These are phyloP conservation scores for Phyllosticta paracitricarpa DNA, from an alignment of 2,329 filamentous ascomycete species.

Conservation along the genomic window DNA sequence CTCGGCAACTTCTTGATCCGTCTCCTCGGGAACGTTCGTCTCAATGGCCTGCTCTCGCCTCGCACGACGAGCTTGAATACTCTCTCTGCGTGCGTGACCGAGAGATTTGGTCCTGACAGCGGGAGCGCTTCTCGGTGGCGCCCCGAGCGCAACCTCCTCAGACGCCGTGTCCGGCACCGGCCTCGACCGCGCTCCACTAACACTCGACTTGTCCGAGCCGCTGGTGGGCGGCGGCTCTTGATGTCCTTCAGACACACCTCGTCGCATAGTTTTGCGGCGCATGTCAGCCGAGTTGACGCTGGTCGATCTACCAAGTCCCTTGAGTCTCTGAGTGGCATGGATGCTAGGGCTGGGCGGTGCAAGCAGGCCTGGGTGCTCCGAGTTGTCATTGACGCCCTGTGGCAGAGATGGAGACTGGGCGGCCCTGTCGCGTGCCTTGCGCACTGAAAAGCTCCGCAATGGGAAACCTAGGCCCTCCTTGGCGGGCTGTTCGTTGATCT, in stretches of 20 bases:
- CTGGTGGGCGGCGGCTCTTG: constrained; percentile 57
- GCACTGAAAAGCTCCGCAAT: constrained; percentile 83
- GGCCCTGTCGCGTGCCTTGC: constrained; percentile 47
- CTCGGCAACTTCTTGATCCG: constrained; percentile 62
- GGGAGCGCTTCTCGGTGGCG: constrained; percentile 18
- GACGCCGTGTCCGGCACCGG: constrained; percentile 38
- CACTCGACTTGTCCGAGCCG: constrained; percentile 65
- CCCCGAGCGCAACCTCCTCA: constrained; percentile 34
- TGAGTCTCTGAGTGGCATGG: constrained; percentile 48
- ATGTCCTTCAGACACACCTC: constrained; percentile 30
- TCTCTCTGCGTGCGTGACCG: constrained; percentile 80
- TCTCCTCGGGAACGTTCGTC: constrained; percentile 81
- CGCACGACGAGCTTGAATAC: constrained; percentile 76
- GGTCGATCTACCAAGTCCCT: constrained; percentile 72
- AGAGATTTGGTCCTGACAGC: constrained; percentile 66
- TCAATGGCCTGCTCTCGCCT: constrained; percentile 63
- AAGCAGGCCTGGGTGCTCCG: constrained; percentile 60
- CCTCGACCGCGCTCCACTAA: constrained; percentile 37
- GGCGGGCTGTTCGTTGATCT: constrained; percentile 69
- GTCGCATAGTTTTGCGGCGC: constrained; percentile 52
- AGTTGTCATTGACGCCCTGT: constrained; percentile 47
- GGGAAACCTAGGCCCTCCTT: constrained; percentile 40
- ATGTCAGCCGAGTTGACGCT: constrained; percentile 87
- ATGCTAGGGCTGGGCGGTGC: constrained; percentile 57
- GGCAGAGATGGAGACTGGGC: constrained; percentile 39